Evolutionary conservation across 1,139 yeast species (phyloP).

Genomic region (Arxiozyma bovina): DNA sequence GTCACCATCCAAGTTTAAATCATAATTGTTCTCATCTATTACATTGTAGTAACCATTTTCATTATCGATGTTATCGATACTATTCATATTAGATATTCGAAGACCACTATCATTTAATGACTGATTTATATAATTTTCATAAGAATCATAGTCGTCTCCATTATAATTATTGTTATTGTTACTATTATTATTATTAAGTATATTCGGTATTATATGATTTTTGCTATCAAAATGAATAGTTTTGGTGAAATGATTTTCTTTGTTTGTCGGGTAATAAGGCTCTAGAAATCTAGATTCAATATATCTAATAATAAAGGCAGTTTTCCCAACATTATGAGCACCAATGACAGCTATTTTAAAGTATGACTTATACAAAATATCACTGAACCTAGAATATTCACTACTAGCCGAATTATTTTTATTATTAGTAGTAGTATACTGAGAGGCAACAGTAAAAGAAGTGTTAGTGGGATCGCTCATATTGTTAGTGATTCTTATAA

Average conservation of each 20-base stretch:
- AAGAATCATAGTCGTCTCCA: background rate
- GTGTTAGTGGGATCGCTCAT: background rate
- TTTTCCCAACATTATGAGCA: conserved; percentile 82
- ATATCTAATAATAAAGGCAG: conserved; percentile 76
- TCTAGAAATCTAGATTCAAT: conserved; percentile 87
- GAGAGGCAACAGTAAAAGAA: background rate
- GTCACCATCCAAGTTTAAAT: background rate
- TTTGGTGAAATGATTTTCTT: conserved; percentile 81
- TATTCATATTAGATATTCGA: background rate
- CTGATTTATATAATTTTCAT: background rate
- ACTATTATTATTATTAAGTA: too few species aligned
- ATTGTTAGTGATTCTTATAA: background rate
- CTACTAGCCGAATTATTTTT: background rate
- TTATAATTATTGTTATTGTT: too few species aligned
- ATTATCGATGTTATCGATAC: background rate
- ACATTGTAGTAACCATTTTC: background rate
- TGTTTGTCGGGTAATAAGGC: conserved; percentile 75
- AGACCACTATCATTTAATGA: background rate
- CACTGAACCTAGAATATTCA: background rate
- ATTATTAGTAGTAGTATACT: background rate
- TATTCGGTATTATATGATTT: conserved; percentile 39
- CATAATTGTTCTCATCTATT: background rate
- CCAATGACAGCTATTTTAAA: conserved; percentile 61
- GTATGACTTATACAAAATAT: background rate
- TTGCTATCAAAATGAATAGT: conserved; percentile 38